Evolutionary conservation across 345 rosid genomes (phyloP), one percentile per base, ranked within the genome.

Genomic region (Ricinus communis): DNA sequence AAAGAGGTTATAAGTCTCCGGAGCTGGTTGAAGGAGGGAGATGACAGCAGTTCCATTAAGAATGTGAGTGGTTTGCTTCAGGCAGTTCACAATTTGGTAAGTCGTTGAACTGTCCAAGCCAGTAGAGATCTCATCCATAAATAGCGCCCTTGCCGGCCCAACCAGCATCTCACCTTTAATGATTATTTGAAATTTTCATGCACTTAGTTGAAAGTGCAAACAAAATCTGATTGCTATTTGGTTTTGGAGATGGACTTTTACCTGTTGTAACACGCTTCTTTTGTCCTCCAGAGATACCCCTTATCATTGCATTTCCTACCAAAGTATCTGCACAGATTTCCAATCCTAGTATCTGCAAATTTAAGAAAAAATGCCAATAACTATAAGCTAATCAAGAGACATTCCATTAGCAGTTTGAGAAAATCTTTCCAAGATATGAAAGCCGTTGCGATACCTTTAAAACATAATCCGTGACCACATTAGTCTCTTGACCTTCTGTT

Each of bases 11-110:
- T 61, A 71, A 49, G 93, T 81, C 85, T 90, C 96, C 0, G 96
- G 90, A 4, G 96, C 90, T 6, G 96, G 96, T 76, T 90, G 96
- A 7, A 90, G 84, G 65, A 90, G 91, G 9, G 93, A 85, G n/a
- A 90, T 84, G 38, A 82, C 74, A 78, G 86, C 82, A 2, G 96
- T 90, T 58, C 81, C 82, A 72, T 88, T 85, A 30, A 84, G 72
- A 33, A 86, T 83, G 71, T 90, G 93, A 76, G 84, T 85, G 69
- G 84, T 45, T 47, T 90, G 96, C 79, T 78, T 90, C 80, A 88
- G 66, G 79, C 76, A 85, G 74, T 85, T 90, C 79, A 88, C 85
- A 50, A 90, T 88, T 66, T 81, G 93, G 70, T 76, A 90, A 19
- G 96, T 90, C 4, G 92, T 90, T 3, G 96, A 87, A 71, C 92